Conservation (phyloP, 2,329 filamentous ascomycete species). For the Penicillium sp. region DNA sequence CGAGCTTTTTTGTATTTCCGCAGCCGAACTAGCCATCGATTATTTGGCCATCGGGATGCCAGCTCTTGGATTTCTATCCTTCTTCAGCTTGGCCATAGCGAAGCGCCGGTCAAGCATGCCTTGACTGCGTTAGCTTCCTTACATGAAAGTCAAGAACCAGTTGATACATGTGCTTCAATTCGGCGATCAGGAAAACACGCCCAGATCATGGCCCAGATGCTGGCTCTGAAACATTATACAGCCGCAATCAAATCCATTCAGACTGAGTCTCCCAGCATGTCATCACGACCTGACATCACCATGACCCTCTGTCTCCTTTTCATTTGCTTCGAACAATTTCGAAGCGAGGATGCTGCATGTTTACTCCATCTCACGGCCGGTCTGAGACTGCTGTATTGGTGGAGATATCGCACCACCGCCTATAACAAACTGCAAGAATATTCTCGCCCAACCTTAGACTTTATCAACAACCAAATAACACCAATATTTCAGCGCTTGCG, state of each 20-base stretch:
- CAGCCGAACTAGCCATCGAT: background rate
- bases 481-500: conserved; percentile 1
- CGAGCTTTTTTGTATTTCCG: conserved; percentile 7
- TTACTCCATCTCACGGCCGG: background rate
- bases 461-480: conserved; percentile 8
- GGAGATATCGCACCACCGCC: background rate
- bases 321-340: conserved; percentile 9
- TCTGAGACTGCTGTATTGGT: conserved; percentile 2
- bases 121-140: conserved; percentile 4
- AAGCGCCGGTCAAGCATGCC: conserved; percentile 2
- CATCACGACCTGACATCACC: background rate
- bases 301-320: conserved; percentile 4
- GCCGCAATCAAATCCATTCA: background rate
- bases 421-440: conserved; percentile 1
- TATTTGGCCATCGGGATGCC: conserved; percentile 5
- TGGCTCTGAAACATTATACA: conserved; percentile 1
- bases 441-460: background rate
- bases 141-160: conserved; percentile 3
- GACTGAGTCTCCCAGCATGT: background rate
- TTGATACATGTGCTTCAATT: background rate
- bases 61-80: background rate
- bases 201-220: too few species aligned
- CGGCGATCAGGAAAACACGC: too few species aligned
- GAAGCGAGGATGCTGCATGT: conserved; percentile 5
- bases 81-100: conserved; percentile 1